A percentile compares a stretch with the other conserved stretches of the same genome.
Conservation (phyloP, 306 rosid species). For the Cicer yamashitae region DNA sequence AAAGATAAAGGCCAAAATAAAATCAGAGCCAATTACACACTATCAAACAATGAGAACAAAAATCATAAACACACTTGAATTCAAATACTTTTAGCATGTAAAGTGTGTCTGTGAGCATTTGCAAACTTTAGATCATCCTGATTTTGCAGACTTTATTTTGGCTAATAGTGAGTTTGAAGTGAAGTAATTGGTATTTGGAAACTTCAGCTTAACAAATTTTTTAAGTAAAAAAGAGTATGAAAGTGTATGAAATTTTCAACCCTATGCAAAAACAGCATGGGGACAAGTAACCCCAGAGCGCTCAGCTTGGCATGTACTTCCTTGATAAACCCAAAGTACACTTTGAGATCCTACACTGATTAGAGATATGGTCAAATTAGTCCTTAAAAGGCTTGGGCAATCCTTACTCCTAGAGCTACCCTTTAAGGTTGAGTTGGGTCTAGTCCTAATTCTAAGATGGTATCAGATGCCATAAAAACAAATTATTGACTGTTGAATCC, state of each 20-base stretch:
- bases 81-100: conserved; percentile 23
- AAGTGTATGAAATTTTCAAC: background rate
- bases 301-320: background rate
- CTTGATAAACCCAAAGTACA: conserved; percentile 3
- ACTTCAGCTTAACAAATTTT: background rate
- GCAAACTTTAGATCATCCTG: background rate
- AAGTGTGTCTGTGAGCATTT: conserved; percentile 7
- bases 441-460: background rate
- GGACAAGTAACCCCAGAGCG: background rate
- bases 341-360: background rate
- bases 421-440: background rate
- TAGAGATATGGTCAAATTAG: conserved; percentile 4
- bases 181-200: conserved; percentile 6
- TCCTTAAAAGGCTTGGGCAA: background rate
- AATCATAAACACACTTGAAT: conserved; percentile 17
- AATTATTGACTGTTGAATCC: background rate
- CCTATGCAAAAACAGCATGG: background rate
- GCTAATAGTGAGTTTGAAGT: background rate
- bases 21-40: conserved; percentile 10
- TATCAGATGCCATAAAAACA: background rate
- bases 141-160: conserved; percentile 1
- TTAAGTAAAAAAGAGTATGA: background rate
- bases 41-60: conserved; percentile 35
- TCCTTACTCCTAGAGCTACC: background rate
- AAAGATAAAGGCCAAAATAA: conserved; percentile 35